These are phyloP conservation scores for Diaporthe citriasiana DNA, from an alignment of 2,329 filamentous ascomycete genomes.

Conservation along the genomic window DNA sequence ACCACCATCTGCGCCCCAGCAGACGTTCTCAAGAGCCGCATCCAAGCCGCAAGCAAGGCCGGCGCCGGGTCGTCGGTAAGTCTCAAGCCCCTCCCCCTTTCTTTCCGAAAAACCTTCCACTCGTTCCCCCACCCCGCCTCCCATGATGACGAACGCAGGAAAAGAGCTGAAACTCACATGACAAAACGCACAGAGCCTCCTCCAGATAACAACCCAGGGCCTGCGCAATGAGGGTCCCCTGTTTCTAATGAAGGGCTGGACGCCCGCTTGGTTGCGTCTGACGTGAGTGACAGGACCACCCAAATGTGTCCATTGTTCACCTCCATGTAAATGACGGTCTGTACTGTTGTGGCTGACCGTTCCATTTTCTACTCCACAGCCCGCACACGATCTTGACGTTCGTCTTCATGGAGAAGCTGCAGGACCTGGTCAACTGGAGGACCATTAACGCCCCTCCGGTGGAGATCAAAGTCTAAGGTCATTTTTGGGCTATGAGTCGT, in stretches of 20 bases:
- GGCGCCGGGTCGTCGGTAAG: slow-evolving; percentile 35
- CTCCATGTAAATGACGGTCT: too few species aligned
- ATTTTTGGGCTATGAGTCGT: background rate
- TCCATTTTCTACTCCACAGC: slow-evolving; percentile 43
- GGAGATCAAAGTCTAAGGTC: slow-evolving; percentile 39
- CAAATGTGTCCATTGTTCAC: background rate
- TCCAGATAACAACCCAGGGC: slow-evolving; percentile 52
- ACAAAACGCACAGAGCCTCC: slow-evolving; percentile 47
- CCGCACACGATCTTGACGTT: slow-evolving; percentile 62
- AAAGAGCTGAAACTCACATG: background rate
- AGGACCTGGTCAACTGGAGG: slow-evolving; percentile 48
- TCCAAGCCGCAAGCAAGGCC: slow-evolving; percentile 52
- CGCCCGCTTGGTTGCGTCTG: slow-evolving; percentile 59
- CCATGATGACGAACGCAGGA: too few species aligned
- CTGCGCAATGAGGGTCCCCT: slow-evolving; percentile 56
- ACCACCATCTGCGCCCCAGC: slow-evolving; percentile 61
- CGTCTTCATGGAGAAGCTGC: slow-evolving; percentile 61
- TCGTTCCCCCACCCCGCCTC: background rate
- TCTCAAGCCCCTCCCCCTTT: background rate
- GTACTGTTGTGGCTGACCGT: background rate
- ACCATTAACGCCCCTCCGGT: background rate
- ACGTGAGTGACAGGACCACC: slow-evolving; percentile 50
- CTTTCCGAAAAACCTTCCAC: too few species aligned
- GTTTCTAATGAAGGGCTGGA: slow-evolving; percentile 63
- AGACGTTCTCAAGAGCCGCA: slow-evolving; percentile 60